Base-by-base conservation (phyloP, 2,329 filamentous ascomycete species). In the Sarocladiaceae sp. region DNA sequence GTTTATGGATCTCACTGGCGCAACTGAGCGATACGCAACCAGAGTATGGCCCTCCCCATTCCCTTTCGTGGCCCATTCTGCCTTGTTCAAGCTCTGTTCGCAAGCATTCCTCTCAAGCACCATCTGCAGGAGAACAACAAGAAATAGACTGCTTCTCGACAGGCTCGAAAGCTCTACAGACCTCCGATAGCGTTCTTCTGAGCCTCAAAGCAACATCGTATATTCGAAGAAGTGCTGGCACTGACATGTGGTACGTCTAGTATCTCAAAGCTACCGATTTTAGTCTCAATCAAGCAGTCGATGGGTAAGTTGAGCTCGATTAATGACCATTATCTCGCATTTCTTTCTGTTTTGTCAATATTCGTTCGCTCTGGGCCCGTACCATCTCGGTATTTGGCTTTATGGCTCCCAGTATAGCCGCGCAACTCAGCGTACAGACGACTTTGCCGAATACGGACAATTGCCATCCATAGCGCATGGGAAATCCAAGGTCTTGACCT, bases 211-310 rank as follows among this genome's bases (percentile, higher is more conserved):
- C n/a, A n/a, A n/a, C n/a, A n/a, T n/a, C n/a, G n/a, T n/a, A n/a
- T n/a, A n/a, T n/a, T n/a, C n/a, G n/a, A n/a, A n/a, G n/a, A n/a
- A n/a, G n/a, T n/a, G n/a, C 20, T 3, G 11, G 15, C 7, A 22
- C 44, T 48, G 17, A 48, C 44, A 2, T 8, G 7, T 4, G 26
- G 22, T 33, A 28, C 54, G 53, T 55, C 25, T 23, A 80, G 77
- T 78, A 68, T 56, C 68, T 79, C 20, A 80, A 74, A 58, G 70
- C 67, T 44, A 62, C 72, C 5, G 68, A 70, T 42, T 82, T 75
- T 62, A 77, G 74, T 60, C 62, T 82, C 6, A 74, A 81, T 53
- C 70, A 77, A 53, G 79, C 79, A 35, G 67, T 80, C 47, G 77
- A 83, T 68, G 66, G 73, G 80, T 83, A 71, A 80, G 80, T 81